Evolutionary conservation across 2,329 filamentous ascomycete genomes (phyloP).

Genomic region (Sarocladiaceae sp.): DNA sequence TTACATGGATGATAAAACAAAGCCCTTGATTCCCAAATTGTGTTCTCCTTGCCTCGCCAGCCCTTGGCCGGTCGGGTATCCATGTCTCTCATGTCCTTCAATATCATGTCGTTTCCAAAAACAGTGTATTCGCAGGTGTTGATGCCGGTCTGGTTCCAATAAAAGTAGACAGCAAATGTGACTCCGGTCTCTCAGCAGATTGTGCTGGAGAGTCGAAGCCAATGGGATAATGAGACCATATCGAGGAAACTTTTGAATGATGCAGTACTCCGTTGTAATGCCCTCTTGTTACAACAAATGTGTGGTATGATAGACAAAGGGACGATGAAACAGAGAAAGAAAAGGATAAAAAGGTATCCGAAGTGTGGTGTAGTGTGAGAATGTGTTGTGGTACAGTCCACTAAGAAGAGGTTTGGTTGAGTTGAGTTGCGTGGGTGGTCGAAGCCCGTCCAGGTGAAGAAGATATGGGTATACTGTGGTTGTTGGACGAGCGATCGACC

Average conservation of each 20-base stretch:
- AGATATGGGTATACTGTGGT: slow-evolving; percentile 14
- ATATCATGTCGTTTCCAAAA: slow-evolving; percentile 4
- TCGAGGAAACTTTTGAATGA: slow-evolving; percentile 6
- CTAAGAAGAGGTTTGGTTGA: neutral
- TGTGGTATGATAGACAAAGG: slow-evolving; percentile 1
- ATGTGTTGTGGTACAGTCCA: neutral
- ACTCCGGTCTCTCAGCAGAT: neutral
- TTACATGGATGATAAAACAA: too few species aligned
- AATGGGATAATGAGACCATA: neutral
- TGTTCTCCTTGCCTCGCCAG: neutral
- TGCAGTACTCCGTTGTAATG: slow-evolving; percentile 9
- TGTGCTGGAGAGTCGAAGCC: neutral
- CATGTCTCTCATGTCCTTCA: slow-evolving; percentile 8
- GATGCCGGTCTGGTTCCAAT: neutral
- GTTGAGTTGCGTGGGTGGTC: slow-evolving; percentile 8
- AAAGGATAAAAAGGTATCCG: neutral
- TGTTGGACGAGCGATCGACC: neutral
- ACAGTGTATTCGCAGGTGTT: neutral
- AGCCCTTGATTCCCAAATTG: slow-evolving; percentile 2
- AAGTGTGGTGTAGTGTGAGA: neutral
- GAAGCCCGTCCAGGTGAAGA: slow-evolving; percentile 11
- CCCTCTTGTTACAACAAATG: slow-evolving; percentile 7
- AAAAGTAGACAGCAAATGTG: neutral
- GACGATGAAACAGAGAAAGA: neutral
- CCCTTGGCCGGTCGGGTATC: slow-evolving; percentile 5